Evolutionary conservation across 2,329 filamentous ascomycete genomes (phyloP).

Genomic region (Pezicula radicicola): DNA sequence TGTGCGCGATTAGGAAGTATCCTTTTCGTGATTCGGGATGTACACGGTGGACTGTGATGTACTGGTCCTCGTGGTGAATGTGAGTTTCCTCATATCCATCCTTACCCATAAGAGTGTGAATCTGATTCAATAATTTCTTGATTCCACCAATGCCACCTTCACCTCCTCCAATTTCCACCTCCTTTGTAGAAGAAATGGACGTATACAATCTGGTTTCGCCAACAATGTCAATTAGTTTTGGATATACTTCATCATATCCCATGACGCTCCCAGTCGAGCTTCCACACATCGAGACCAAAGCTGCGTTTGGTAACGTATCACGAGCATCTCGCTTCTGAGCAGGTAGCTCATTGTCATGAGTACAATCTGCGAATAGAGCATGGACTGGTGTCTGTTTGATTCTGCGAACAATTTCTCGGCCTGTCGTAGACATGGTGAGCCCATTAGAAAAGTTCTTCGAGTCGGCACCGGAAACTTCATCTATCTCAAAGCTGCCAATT

Average conservation of each 20-base stretch:
- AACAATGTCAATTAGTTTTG: constrained; percentile 88
- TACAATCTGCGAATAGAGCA: constrained; percentile 98
- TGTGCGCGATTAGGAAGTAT: constrained; percentile 94
- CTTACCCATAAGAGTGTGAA: constrained; percentile 93
- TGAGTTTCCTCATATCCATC: constrained; percentile 94
- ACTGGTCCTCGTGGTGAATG: constrained; percentile 94
- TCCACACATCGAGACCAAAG: constrained; percentile 92
- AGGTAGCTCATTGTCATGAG: constrained; percentile 95
- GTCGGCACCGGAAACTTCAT: constrained; percentile 71
- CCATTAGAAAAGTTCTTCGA: constrained; percentile 30
- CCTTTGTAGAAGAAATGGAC: constrained; percentile 66
- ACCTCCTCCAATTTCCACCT: constrained; percentile 64
- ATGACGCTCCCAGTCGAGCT: constrained; percentile 95
- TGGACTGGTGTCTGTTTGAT: constrained; percentile 89
- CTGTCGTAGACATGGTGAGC: constrained; percentile 25
- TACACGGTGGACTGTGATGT: constrained; percentile 92
- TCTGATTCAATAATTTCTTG: constrained; percentile 90
- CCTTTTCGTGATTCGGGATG: constrained; percentile 90
- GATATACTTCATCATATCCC: constrained; percentile 97
- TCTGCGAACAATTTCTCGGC: constrained; percentile 58
- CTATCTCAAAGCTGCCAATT: constrained; percentile 96
- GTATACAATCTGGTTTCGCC: constrained; percentile 82
- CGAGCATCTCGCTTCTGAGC: constrained; percentile 92
- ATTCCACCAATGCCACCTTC: constrained; percentile 83
- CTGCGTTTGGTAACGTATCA: constrained; percentile 91